Evolutionary conservation across 2,329 filamentous ascomycete genomes (phyloP).

Genomic region (Cucurbitaria berberidis): DNA sequence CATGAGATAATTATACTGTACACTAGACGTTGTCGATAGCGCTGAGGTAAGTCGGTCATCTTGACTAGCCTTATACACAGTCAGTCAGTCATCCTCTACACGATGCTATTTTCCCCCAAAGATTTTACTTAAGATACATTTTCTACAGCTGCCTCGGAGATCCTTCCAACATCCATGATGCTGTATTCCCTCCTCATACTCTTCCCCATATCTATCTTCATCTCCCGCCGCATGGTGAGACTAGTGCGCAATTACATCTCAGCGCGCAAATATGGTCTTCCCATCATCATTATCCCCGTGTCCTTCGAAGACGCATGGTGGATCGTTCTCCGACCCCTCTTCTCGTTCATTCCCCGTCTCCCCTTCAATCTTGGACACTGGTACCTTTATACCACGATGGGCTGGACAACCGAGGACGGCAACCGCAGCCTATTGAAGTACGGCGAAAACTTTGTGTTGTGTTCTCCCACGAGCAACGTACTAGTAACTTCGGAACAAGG

Average conservation of each 20-base stretch:
- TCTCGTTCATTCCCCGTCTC: slow-evolving; percentile 19
- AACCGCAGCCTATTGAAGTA: slow-evolving; percentile 14
- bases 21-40: too few species aligned
- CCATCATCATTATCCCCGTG: slow-evolving; percentile 26
- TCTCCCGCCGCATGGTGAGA: slow-evolving; percentile 3
- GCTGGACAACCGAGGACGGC: slow-evolving; percentile 31
- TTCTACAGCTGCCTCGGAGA: neutral
- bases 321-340: slow-evolving; percentile 25
- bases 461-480: slow-evolving; percentile 29
- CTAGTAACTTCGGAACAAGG: slow-evolving; percentile 24
- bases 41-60: too few species aligned
- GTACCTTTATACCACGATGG: slow-evolving; percentile 29
- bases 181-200: neutral
- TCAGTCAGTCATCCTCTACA: too few species aligned
- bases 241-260: slow-evolving; percentile 19
- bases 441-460: slow-evolving; percentile 33
- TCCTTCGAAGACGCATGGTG: slow-evolving; percentile 31
- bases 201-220: neutral
- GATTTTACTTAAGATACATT: neutral
- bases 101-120: neutral
- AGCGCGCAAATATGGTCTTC: slow-evolving; percentile 17
- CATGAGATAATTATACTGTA: too few species aligned
- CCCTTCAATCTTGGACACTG: slow-evolving; percentile 27
- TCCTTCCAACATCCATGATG: neutral
- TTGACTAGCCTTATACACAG: too few species aligned